Percentiles rank a stretch among this genome's conserved stretches.
Evolutionary conservation across 331 rosid species (phyloP).

Genomic region (Malus hybrid): DNA sequence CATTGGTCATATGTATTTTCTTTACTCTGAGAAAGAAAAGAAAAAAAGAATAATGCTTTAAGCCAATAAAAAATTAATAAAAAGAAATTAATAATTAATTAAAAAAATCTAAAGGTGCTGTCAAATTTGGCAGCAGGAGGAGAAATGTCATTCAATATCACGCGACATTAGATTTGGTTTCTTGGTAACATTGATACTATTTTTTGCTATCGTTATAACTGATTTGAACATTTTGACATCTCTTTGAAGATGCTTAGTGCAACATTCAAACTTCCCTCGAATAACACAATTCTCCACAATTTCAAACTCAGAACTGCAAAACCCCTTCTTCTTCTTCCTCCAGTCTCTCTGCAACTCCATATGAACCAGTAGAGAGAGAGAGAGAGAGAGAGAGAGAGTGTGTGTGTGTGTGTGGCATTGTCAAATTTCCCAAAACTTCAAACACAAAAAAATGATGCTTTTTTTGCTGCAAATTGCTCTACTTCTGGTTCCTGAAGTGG

Average conservation of each 20-base stretch:
- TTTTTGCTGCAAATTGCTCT: background rate
- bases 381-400: background rate
- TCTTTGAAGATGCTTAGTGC: background rate
- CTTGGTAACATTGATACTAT: no score
- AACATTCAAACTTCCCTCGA: slow-evolving; percentile 39
- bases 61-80: no score
- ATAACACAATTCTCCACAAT: background rate
- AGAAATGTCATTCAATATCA: no score
- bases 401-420: background rate
- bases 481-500: background rate
- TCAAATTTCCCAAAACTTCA: background rate
- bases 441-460: slow-evolving; percentile 12
- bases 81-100: no score
- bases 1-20: background rate
- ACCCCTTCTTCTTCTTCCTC: background rate
- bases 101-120: no score
- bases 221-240: no score
- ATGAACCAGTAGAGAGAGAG: background rate
- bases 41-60: no score
- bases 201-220: no score
- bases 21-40: no score
- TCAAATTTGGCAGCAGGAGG: no score
- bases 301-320: slow-evolving; percentile 15
- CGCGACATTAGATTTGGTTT: no score
- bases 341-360: slow-evolving; percentile 20